These are phyloP conservation scores for Botrytis deweyae DNA, from an alignment of 2,329 filamentous ascomycete genomes.

Conservation along the genomic window DNA sequence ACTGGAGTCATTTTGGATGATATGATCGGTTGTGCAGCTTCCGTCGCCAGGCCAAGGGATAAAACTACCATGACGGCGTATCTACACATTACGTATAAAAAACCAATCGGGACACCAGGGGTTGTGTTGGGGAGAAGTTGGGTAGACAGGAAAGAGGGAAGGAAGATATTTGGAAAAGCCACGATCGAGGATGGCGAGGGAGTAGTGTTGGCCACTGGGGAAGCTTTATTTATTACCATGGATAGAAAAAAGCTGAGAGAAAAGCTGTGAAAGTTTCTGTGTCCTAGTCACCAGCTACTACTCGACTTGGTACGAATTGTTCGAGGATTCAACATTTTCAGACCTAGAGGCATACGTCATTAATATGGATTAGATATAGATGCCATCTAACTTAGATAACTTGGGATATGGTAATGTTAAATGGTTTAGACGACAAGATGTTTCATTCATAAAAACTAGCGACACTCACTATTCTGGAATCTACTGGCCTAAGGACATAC, in stretches of 20 bases:
- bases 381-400: background rate
- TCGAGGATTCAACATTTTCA: background rate
- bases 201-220: slow-evolving; percentile 49
- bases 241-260: slow-evolving; percentile 19
- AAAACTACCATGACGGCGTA: slow-evolving; percentile 46
- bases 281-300: background rate
- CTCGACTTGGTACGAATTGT: background rate
- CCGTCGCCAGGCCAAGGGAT: slow-evolving; percentile 21
- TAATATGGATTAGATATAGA: background rate
- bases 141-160: slow-evolving; percentile 49
- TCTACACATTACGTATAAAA: slow-evolving; percentile 55
- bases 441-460: background rate
- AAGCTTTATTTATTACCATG: slow-evolving; percentile 48
- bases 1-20: slow-evolving; percentile 59
- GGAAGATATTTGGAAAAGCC: slow-evolving; percentile 53
- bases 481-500: background rate
- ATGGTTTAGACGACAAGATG: background rate
- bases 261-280: slow-evolving; percentile 23
- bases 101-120: slow-evolving; percentile 51
- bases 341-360: background rate
- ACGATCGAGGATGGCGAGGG: slow-evolving; percentile 51
- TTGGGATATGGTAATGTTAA: no score
- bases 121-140: slow-evolving; percentile 49
- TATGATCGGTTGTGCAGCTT: slow-evolving; percentile 40
- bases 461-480: background rate